These are phyloP conservation scores for Cyphellophora attinorum DNA, from an alignment of 2,329 filamentous ascomycete genomes.

Conservation along the genomic window DNA sequence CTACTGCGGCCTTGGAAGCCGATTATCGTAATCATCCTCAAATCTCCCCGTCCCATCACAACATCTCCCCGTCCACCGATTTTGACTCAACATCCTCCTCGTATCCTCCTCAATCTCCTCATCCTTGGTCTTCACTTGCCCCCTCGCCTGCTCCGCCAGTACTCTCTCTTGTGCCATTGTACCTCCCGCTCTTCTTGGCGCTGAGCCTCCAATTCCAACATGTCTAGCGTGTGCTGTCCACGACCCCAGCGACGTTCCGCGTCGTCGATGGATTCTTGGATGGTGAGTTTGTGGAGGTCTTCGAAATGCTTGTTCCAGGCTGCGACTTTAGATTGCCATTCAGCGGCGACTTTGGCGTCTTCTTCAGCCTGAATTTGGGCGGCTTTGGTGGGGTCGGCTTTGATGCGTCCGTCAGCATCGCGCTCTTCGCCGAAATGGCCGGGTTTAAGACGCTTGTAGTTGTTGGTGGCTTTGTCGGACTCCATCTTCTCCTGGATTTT, in stretches of 20 bases:
- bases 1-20: background rate
- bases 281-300: too few relatives aligned
- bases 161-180: too few relatives aligned
- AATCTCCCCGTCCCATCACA: background rate
- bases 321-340: too few relatives aligned
- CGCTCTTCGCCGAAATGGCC: background rate
- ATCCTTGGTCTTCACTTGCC: background rate
- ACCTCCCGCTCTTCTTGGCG: too few relatives aligned
- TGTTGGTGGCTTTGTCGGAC: background rate
- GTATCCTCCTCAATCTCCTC: conserved; percentile 7
- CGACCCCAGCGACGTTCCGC: too few relatives aligned
- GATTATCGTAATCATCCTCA: conserved; percentile 3
- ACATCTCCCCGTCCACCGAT: conserved; percentile 1
- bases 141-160: conserved; percentile 2
- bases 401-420: background rate
- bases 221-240: too few relatives aligned
- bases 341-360: too few relatives aligned
- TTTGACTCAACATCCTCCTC: background rate
- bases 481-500: conserved; percentile 16
- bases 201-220: too few relatives aligned
- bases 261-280: too few relatives aligned
- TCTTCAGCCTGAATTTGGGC: background rate
- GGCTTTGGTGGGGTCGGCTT: background rate
- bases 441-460: background rate
- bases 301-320: too few relatives aligned